These are phyloP conservation scores for Kitagawia praeruptora DNA, from an alignment of 129 eudicot species.

Conservation along the genomic window DNA sequence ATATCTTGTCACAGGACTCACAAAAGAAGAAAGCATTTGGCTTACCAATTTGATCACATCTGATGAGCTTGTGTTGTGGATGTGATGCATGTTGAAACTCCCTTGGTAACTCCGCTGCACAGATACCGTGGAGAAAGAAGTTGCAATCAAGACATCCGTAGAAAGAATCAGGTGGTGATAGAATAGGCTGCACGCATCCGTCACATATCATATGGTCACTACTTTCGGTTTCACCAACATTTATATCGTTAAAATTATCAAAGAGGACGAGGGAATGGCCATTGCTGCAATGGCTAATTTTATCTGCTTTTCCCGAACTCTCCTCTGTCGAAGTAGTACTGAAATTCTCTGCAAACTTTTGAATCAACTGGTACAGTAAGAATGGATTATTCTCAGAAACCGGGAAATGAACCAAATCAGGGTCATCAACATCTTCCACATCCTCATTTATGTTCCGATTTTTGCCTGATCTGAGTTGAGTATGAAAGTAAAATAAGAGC, in stretches of 20 bases:
- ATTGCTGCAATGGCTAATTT: neutral
- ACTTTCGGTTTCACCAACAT: neutral
- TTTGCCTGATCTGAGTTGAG: neutral
- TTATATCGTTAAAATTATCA: neutral
- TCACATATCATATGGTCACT: neutral
- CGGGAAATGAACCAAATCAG: too few relatives aligned
- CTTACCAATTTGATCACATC: neutral
- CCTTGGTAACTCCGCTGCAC: neutral
- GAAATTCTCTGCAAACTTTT: neutral
- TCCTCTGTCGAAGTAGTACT: neutral
- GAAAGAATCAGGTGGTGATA: neutral
- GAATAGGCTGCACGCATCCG: neutral
- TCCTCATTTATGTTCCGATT: neutral
- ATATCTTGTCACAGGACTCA: fast-evolving
- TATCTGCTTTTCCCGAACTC: neutral
- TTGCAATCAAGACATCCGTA: neutral
- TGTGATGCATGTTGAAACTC: neutral
- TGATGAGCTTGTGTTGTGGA: neutral
- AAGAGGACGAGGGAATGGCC: neutral
- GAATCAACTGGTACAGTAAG: neutral
- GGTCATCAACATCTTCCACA: neutral
- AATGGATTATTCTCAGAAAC: neutral
- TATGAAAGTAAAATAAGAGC: neutral
- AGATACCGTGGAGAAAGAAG: neutral
- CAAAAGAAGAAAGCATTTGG: neutral